Evolutionary conservation across 2,329 filamentous ascomycete species (phyloP), one percentile per base, ranked within the genome.

Genomic region (Paracorniculantispora psalliotae): DNA sequence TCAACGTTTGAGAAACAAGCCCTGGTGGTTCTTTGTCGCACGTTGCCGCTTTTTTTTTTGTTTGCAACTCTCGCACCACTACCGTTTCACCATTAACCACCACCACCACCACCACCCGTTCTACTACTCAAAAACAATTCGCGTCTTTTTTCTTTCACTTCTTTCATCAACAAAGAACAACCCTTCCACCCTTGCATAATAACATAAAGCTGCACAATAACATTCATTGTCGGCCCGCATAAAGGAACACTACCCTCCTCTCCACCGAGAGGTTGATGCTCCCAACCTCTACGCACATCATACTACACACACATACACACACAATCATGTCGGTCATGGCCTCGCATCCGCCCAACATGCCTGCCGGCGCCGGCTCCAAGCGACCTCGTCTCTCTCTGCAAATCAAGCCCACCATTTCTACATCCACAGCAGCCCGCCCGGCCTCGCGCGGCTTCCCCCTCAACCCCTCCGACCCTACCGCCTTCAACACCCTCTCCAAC

Each of bases 401-500:
- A 67, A 84, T 78, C 66, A 81, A 80, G 65, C 73, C 79, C 35
- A 67, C 76, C 26, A 10, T 8, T 2, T 19, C 52, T 7, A 19
- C 52, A 5, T n/a, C 46, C 21, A 15, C 52, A 7, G 66, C 65
- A 43, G 68, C 72, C 57, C 76, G 72, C 57, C 69, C 76, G 17
- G 43, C 39, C 23, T 62, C 65, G 17, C 65, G 68, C 61, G 67
- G 67, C 49, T 70, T 69, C 57, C 59, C 66, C 41, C 64, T 81
- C 41, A 79, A 86, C 64, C 80, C 82, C 30, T 80, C 77, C 60
- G 85, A 84, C 33, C 82, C 83, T 3, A 87, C 85, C 1, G 76
- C 83, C 23, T 86, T 86, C 73, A 87, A 87, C 71, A 87, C 85
- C 2, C 77, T 87, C 41, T 85, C 84, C 57, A 87, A 87, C 71